Percentiles rank a stretch among this genome's conserved stretches.
phyloP scores from a whole-genome alignment of 2,329 filamentous ascomycete species.

The Epichloe aotearoae region DNA sequence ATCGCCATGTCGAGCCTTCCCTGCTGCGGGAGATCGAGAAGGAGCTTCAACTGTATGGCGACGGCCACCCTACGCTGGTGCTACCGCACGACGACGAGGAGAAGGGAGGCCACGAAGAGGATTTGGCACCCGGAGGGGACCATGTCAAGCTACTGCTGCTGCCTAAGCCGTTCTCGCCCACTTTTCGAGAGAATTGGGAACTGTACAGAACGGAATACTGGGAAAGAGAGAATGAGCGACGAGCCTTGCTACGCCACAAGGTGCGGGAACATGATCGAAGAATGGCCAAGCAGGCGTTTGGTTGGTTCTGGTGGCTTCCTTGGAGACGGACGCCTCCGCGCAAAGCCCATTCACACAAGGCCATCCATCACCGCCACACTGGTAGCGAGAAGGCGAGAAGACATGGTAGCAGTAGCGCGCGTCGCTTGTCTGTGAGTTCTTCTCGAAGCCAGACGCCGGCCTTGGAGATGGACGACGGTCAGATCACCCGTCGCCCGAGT shows the following conservation, averaged over 20 bases:
- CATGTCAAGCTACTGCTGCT: slow-evolving; percentile 82
- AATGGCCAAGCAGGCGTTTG: slow-evolving; percentile 52
- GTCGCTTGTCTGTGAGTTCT: slow-evolving; percentile 38
- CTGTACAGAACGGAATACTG: slow-evolving; percentile 89
- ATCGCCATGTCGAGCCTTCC: slow-evolving; percentile 61
- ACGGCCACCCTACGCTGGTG: slow-evolving; percentile 28
- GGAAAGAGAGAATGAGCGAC: slow-evolving; percentile 89
- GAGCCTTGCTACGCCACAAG: slow-evolving; percentile 57
- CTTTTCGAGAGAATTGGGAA: slow-evolving; percentile 96
- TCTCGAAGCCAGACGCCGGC: slow-evolving; percentile 36
- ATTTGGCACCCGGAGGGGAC: slow-evolving; percentile 79
- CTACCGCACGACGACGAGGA: slow-evolving; percentile 43
- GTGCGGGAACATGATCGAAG: slow-evolving; percentile 56
- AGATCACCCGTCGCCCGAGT: slow-evolving; percentile 30
- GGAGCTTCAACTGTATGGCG: slow-evolving; percentile 35
- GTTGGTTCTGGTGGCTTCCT: slow-evolving; percentile 79
- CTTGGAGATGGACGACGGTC: slow-evolving; percentile 31
- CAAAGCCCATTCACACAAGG: slow-evolving; percentile 23
- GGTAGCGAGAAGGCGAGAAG: slow-evolving; percentile 32
- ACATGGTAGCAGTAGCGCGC: slow-evolving; percentile 37
- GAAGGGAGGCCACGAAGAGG: slow-evolving; percentile 65
- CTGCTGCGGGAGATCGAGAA: slow-evolving; percentile 47
- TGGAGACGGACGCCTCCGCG: slow-evolving; percentile 35
- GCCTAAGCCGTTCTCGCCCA: slow-evolving; percentile 87
- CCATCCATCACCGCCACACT: slow-evolving; percentile 22